phyloP scores from a whole-genome alignment of 1,139 yeast genomes.

The Candida buenavistaensis region DNA sequence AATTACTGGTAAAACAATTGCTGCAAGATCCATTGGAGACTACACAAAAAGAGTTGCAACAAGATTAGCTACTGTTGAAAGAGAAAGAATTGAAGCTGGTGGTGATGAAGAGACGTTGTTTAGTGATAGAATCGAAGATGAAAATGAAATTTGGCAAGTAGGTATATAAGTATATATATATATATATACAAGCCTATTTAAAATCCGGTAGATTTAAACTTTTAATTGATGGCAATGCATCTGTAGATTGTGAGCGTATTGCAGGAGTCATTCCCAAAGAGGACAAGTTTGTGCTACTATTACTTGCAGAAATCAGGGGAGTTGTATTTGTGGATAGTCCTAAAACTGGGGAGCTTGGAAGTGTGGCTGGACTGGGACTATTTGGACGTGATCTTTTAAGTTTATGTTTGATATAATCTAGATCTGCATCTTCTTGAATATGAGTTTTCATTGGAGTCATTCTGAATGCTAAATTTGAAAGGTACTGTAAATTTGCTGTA shows the following conservation, averaged over 20 bases:
- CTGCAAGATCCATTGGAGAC: slow-evolving; percentile 77
- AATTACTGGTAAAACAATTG: slow-evolving; percentile 50
- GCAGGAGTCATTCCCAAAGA: slow-evolving; percentile 32
- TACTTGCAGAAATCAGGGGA: slow-evolving; percentile 45
- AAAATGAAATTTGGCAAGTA: slow-evolving; percentile 82
- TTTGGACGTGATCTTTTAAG: slow-evolving; percentile 74
- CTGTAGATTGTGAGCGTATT: slow-evolving; percentile 15
- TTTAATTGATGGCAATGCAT: slow-evolving; percentile 46
- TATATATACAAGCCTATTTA: slow-evolving; percentile 1
- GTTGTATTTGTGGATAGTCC: slow-evolving; percentile 45
- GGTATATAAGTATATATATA: slow-evolving; percentile 39
- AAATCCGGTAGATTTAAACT: slow-evolving; percentile 39
- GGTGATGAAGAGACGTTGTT: slow-evolving; percentile 87
- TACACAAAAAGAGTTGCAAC: slow-evolving; percentile 85
- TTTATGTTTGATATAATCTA: slow-evolving; percentile 49
- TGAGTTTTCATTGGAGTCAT: slow-evolving; percentile 17
- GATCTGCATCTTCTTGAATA: slow-evolving; percentile 44
- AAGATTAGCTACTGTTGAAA: slow-evolving; percentile 80
- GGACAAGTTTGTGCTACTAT: slow-evolving; percentile 46
- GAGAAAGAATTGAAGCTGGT: slow-evolving; percentile 85
- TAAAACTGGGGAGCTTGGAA: slow-evolving; percentile 60
- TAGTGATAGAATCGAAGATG: slow-evolving; percentile 86
- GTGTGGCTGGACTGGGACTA: slow-evolving; percentile 43
- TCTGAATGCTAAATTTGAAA: slow-evolving; percentile 28
- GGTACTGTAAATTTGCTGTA: slow-evolving; percentile 25